These are phyloP conservation scores for Metschnikowia lachancei DNA, from an alignment of 805 yeast genomes.

Conservation along the genomic window DNA sequence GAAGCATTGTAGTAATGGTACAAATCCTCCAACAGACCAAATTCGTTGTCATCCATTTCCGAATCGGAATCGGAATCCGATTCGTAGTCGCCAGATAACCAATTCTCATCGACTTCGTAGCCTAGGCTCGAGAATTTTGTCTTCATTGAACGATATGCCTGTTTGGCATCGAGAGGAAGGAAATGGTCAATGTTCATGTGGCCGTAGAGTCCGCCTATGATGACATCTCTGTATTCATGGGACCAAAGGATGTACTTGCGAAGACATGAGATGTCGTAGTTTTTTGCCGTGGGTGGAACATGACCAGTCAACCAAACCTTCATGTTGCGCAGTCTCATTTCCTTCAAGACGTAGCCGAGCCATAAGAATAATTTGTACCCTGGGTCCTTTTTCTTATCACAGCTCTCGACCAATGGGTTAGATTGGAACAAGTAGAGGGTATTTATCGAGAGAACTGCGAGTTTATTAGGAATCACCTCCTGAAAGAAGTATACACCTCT, in stretches of 20 bases:
- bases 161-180: conserved; percentile 67
- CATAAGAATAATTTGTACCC: conserved; percentile 75
- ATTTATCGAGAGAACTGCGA: conserved; percentile 77
- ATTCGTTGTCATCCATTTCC: not conserved
- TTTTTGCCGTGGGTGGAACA: conserved; percentile 82
- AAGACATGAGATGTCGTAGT: conserved; percentile 69
- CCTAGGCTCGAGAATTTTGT: conserved; percentile 18
- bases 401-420: conserved; percentile 80
- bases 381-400: conserved; percentile 70
- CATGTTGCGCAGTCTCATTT: conserved; percentile 67
- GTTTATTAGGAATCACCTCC: conserved; percentile 75
- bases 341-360: conserved; percentile 73
- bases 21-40: conserved; percentile 7
- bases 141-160: conserved; percentile 56
- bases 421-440: conserved; percentile 71
- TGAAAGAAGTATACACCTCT: conserved; percentile 71
- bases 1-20: conserved; percentile 10
- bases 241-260: conserved; percentile 78
- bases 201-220: conserved; percentile 80
- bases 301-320: conserved; percentile 89
- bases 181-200: conserved; percentile 91
- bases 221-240: conserved; percentile 78
- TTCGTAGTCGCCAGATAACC: not conserved
- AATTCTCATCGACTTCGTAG: conserved; percentile 3
- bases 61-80: conserved; percentile 20